Evolutionary conservation across 2,329 filamentous ascomycete genomes (phyloP).

Genomic region (Bipolaris bicolor): DNA sequence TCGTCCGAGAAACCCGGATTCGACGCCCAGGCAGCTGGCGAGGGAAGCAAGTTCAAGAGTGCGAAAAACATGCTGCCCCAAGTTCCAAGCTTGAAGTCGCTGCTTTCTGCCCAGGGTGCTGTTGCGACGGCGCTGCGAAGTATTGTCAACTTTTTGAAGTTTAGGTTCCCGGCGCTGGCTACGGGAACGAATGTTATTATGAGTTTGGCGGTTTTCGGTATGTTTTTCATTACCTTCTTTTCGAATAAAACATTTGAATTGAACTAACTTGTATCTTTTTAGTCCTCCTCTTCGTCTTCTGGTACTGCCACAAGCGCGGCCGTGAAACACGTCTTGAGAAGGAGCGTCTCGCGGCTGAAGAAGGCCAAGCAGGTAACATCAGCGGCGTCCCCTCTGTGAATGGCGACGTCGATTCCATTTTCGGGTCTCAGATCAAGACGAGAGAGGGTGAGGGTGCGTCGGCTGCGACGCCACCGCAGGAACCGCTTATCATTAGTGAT

Average conservation of each 20-base stretch:
- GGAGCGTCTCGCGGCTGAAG: slow-evolving; percentile 53
- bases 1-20: slow-evolving; percentile 70
- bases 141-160: slow-evolving; percentile 87
- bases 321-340: slow-evolving; percentile 79
- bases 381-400: slow-evolving; percentile 40
- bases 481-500: slow-evolving; percentile 37
- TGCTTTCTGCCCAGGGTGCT: slow-evolving; percentile 86
- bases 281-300: slow-evolving; percentile 90
- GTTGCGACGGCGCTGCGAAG: slow-evolving; percentile 82
- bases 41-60: slow-evolving; percentile 35
- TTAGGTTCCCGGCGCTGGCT: slow-evolving; percentile 87
- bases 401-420: slow-evolving; percentile 40
- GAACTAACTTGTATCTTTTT: not conserved
- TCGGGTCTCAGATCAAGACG: slow-evolving; percentile 32
- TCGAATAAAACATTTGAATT: not conserved
- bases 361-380: slow-evolving; percentile 32
- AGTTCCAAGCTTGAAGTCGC: slow-evolving; percentile 74
- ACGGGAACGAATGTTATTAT: slow-evolving; percentile 86
- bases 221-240: no score
- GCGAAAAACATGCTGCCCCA: slow-evolving; percentile 62
- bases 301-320: slow-evolving; percentile 98
- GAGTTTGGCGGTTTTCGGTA: slow-evolving; percentile 86
- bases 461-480: slow-evolving; percentile 26
- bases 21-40: slow-evolving; percentile 46
- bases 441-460: slow-evolving; percentile 18